A percentile compares a stretch with the other conserved stretches of the same genome.
phyloP scores from a whole-genome alignment of 176 grass and related monocot genomes.

The Saccharum officinarum region DNA sequence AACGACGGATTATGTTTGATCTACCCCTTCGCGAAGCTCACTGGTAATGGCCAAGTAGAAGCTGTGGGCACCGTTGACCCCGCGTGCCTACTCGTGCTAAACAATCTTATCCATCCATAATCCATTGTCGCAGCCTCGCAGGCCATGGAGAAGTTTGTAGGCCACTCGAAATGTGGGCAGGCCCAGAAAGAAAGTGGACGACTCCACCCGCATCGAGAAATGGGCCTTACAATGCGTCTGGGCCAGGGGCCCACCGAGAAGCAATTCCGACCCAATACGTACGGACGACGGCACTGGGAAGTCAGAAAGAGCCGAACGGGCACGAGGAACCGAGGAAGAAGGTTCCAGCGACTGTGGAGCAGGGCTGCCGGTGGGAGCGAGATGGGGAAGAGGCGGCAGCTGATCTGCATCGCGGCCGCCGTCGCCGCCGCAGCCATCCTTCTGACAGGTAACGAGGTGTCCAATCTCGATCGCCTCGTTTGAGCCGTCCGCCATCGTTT shows the following conservation, averaged over 20 bases:
- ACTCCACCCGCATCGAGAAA: neutral
- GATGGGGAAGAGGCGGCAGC: conserved; percentile 43
- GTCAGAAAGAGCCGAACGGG: neutral
- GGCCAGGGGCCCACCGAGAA: neutral
- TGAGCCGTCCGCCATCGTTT: neutral
- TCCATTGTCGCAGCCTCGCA: neutral
- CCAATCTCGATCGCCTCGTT: neutral
- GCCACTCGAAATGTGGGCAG: neutral
- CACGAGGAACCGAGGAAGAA: conserved; percentile 21
- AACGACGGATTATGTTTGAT: neutral
- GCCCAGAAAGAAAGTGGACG: neutral
- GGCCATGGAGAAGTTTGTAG: no score
- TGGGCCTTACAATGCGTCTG: neutral
- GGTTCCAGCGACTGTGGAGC: neutral
- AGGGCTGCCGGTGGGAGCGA: neutral
- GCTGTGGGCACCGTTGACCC: neutral
- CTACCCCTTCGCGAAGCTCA: neutral
- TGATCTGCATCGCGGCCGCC: conserved; percentile 42
- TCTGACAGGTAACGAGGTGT: conserved; percentile 39
- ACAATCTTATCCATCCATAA: neutral
- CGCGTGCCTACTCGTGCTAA: neutral
- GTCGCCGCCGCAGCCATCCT: conserved; percentile 39
- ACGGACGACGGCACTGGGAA: neutral
- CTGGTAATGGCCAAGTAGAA: neutral
- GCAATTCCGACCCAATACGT: neutral